These are phyloP conservation scores for Didymosphaeria variabile DNA, from an alignment of 2,329 filamentous ascomycete species.

Conservation along the genomic window DNA sequence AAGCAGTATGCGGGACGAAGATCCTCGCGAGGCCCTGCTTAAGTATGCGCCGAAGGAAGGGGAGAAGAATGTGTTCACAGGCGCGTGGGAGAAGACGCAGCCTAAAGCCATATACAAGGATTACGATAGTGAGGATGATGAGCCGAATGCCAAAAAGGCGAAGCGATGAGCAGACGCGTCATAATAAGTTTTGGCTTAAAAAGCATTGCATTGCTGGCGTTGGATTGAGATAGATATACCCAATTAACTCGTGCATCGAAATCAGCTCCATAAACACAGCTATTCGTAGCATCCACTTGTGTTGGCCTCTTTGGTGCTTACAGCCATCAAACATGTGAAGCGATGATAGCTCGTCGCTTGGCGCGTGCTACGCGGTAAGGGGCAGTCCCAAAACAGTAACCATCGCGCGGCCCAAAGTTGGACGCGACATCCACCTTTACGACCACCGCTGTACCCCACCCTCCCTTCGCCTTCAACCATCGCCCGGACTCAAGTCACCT, in stretches of 20 bases:
- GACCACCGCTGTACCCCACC: conserved; percentile 1
- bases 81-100: conserved; percentile 91
- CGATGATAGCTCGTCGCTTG: not conserved
- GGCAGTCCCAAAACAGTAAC: conserved; percentile 16
- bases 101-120: conserved; percentile 92
- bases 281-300: not conserved
- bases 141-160: conserved; percentile 69
- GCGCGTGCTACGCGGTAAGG: conserved; percentile 19
- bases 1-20: conserved; percentile 93
- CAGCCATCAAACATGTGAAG: not conserved
- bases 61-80: conserved; percentile 93
- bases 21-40: conserved; percentile 89
- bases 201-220: conserved; percentile 28
- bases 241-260: conserved; percentile 2
- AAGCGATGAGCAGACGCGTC: conserved; percentile 28
- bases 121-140: conserved; percentile 82
- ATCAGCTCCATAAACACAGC: not conserved
- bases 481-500: not conserved
- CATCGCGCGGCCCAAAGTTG: conserved; percentile 15
- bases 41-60: conserved; percentile 95
- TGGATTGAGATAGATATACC: conserved; percentile 23
- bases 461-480: conserved; percentile 17
- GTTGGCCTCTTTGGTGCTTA: not conserved
- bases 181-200: not conserved
- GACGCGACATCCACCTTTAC: conserved; percentile 3